Conservation (phyloP, 352 stramenopile species). For the Globisporangium nagaii region DNA sequence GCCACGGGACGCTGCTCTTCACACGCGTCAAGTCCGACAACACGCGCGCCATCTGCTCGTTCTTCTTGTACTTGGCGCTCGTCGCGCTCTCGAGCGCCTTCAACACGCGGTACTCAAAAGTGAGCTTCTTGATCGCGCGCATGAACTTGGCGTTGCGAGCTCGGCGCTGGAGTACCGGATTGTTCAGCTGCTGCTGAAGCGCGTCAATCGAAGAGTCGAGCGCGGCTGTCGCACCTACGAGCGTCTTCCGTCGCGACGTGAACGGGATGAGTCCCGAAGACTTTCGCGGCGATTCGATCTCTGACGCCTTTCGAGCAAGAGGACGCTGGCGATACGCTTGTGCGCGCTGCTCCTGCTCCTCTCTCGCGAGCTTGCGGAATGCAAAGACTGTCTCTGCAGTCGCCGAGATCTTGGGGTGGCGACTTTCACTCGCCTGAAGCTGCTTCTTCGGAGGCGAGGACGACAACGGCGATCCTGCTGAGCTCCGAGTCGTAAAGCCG, state of each 20-base stretch:
- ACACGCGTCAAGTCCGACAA: conserved; percentile 20
- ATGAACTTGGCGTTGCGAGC: conserved; percentile 22
- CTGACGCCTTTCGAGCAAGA: background rate
- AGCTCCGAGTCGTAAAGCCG: background rate
- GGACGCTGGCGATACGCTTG: conserved; percentile 1
- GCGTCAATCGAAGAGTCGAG: background rate
- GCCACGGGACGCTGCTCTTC: conserved; percentile 19
- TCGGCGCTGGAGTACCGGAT: background rate
- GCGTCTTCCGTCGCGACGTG: background rate
- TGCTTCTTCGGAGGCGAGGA: background rate
- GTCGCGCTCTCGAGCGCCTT: conserved; percentile 28
- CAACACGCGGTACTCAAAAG: conserved; percentile 35
- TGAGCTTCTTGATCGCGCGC: conserved; percentile 36
- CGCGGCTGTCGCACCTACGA: background rate
- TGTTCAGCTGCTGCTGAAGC: background rate
- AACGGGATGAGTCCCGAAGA: background rate
- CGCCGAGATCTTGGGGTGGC: background rate
- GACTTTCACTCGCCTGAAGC: background rate
- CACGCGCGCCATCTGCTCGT: conserved; percentile 19
- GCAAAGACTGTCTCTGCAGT: conserved; percentile 7
- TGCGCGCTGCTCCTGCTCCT: conserved; percentile 6
- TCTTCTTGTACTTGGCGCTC: conserved; percentile 32
- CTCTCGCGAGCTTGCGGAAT: conserved; percentile 4
- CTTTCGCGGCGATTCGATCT: background rate
- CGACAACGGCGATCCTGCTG: background rate